Evolutionary conservation across 257 asterid genomes (phyloP), one percentile per base, ranked within the genome.

Genomic region (Leptodermis oblonga): DNA sequence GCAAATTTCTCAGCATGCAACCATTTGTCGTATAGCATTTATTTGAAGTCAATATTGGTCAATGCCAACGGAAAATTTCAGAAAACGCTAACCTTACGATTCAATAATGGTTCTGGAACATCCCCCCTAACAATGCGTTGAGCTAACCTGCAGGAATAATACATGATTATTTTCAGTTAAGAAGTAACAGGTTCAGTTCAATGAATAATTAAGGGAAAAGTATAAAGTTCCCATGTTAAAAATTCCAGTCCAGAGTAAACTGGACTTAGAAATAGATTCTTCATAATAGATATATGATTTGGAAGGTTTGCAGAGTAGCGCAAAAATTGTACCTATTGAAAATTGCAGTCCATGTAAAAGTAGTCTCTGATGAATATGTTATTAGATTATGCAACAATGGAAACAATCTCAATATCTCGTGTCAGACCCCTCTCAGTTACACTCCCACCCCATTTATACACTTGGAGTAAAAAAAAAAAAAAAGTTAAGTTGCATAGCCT

Each of bases 91-190:
- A 92, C 98, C 97, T 88, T 92, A 42, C 98, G 96, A 78, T 92
- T 85, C 62, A 86, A 74, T 72, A 92, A 79, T 60, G 96, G 96
- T 76, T 92, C 98, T 61, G 98, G 98, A 78, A 92, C 98, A 85
- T 92, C 98, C 51, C 98, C 97, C 46, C 96, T 84, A 42, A 92
- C 88, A 73, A 92, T 92, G 79, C 98, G 80, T 75, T 90, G 98
- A 82, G 98, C 98, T 82, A 92, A 85, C 81, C 98, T 92, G 77
- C 71, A 62, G 51, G 22, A 55, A 48, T 30, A 13, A 72, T n/a
- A 22, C 39, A 17, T 26, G n/a, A 53, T 3, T 25, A 2, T 25
- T 59, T 41, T 77, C 53, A 73, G 59, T 23, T 41, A 42, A 53
- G 51, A 55, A 36, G 52, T 22, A 70, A 17, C 13, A 20, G 37